Evolutionary conservation across 257 asterid species (phyloP), one percentile per base, ranked within the genome.

Genomic region (Forsythia suspensa): DNA sequence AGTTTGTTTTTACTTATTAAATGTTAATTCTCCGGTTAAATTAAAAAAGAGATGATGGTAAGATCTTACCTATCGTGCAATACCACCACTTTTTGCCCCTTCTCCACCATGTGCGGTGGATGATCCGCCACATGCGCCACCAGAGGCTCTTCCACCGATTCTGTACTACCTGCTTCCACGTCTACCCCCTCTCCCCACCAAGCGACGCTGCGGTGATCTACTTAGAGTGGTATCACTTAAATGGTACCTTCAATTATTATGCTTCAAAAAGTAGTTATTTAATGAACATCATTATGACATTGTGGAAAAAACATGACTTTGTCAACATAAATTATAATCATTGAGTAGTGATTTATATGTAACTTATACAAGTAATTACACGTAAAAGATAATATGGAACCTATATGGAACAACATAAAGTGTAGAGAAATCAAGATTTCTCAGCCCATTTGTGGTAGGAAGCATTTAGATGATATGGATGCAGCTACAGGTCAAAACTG

Each of bases 401-500:
- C 10, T 59, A 52, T 2, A 52, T 4, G 21, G 24, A 52, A 52
- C 21, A 15, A 4, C 65, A 55, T 61, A 29, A 21, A 63, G 16
- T 24, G 11, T 61, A n/a, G 67, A 59, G 36, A 59, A 5, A 57
- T 59, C 68, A 59, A 59, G 68, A 59, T 59, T 59, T 59, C 36
- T 20, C 68, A 59, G 0, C 39, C 39, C 40, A 24, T 36, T 63
- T 63, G 8, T 44, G 40, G 21, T 0, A 71, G 34, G 34, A 29
- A 71, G 59, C 20, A 21, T 71, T 20, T 48, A 57, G 21, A n/a
- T 57, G 11, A 12, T 41, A 68, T 71, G 20, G 40, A 8, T 16
- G 74, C n/a, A 80, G 46, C 79, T 86, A 94, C 73, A 94, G 94
- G 84, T 92, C 98, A 80, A 94, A 94, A 38, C 95, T 94, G 85